Base-by-base conservation (phyloP, 1,139 yeast species). In the Hyphopichia wangnamkhiaoensis region DNA sequence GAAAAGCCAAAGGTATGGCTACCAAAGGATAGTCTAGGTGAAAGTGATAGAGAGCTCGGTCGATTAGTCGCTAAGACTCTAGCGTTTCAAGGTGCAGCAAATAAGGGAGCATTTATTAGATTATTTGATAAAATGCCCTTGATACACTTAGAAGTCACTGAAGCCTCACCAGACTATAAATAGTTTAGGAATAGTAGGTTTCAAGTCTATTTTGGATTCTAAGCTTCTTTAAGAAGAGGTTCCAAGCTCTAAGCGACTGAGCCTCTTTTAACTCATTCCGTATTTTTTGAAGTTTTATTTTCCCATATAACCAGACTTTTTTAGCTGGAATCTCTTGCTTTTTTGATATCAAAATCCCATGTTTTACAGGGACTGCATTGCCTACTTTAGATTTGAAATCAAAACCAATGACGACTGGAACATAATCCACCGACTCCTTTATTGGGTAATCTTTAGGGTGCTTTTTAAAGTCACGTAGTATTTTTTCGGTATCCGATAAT, bases 121-220 rank as follows among this genome's bases (percentile, higher is more conserved):
- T 53, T 57, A 33, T 43, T 45, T 3, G 48, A 47, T 21, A 34
- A 44, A 3, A 53, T 52, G 19, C 34, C 37, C 3, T 37, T 38
- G 15, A 42, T 59, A 34, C 47, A 47, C 13, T 42, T 67, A 3
- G 43, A 43, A 2, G 46, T 68, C 3, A 48, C 62, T 2, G 61
- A 56, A 36, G 72, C 71, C 1, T 73, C 74, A 3, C 72, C 74
- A 2, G 72, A 63, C 43, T 61, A 52, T 38, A 65, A 63, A 42
- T 65, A 32, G 16, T 4, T 17, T 9, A 17, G 17, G 5, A n/a
- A 25, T 25, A 10, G 19, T 31, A 9, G 13, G 35, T 25, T 23
- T 59, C 57, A 25, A 67, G 46, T 23, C 61, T 47, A 5, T 42
- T 27, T 30, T 55, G 56, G 3, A 67, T 59, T 24, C 57, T 41